Conservation (phyloP, 1,284 basidiomycete genomes). For the Cutaneotrichosporon cavernicola region DNA sequence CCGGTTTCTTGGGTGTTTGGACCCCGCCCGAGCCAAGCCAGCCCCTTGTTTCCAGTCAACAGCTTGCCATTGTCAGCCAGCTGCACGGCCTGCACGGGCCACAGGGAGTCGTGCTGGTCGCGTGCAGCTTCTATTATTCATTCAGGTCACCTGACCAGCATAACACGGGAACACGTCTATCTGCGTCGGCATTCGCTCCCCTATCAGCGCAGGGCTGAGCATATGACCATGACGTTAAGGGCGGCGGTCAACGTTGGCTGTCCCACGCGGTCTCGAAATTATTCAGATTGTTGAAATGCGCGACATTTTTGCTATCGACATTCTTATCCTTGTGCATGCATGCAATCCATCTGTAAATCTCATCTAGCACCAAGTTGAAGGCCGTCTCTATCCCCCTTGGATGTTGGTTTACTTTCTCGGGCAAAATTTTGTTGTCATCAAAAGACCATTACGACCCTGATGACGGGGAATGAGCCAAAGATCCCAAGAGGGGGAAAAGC, state of each 20-base stretch:
- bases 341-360: not conserved
- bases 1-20: not conserved
- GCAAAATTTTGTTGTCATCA: not conserved
- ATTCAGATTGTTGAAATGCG: not conserved
- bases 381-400: not conserved
- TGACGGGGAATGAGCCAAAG: not conserved
- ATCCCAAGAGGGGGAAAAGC: no score
- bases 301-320: not conserved
- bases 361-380: not conserved
- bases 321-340: not conserved
- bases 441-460: not conserved
- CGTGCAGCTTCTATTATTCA: not conserved
- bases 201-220: not conserved
- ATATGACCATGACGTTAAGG: not conserved
- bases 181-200: not conserved
- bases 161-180: not conserved
- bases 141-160: not conserved
- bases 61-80: not conserved
- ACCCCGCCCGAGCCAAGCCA: not conserved
- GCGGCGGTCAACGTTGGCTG: not conserved
- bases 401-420: not conserved
- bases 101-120: not conserved
- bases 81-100: not conserved
- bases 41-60: not conserved
- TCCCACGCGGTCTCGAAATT: not conserved